phyloP scores from a whole-genome alignment of 1,139 yeast genomes.

The Geotrichum siamense region DNA sequence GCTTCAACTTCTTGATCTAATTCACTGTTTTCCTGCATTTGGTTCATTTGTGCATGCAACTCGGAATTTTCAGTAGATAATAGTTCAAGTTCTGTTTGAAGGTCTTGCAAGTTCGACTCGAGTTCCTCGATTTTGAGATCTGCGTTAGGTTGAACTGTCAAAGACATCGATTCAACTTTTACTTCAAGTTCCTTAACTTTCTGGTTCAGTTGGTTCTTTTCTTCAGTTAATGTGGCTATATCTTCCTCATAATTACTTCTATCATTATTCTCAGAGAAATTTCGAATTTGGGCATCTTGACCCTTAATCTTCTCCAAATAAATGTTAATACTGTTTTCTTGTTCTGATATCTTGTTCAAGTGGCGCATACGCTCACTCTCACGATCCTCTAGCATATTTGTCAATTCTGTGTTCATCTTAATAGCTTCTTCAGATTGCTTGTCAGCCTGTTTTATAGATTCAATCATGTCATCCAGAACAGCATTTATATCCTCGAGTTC shows the following conservation, averaged over 20 bases:
- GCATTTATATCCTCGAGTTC: background rate
- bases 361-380: too few species aligned
- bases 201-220: background rate
- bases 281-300: background rate
- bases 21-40: slow-evolving; percentile 5
- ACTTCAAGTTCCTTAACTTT: background rate
- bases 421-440: slow-evolving; percentile 13
- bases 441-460: slow-evolving; percentile 11
- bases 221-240: background rate
- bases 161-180: background rate
- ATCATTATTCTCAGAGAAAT: background rate
- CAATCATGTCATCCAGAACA: slow-evolving; percentile 9
- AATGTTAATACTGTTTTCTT: background rate
- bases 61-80: slow-evolving; percentile 2
- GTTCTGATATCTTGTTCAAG: background rate
- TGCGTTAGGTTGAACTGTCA: too few species aligned
- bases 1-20: slow-evolving; percentile 10
- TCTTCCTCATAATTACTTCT: background rate
- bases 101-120: background rate
- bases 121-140: background rate
- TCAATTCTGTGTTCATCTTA: slow-evolving; percentile 6
- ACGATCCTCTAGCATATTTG: slow-evolving; percentile 11
- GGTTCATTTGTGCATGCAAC: background rate
- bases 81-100: slow-evolving; percentile 2
- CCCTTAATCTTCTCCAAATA: background rate